phyloP scores from a whole-genome alignment of 2,329 filamentous ascomycete species.

The Exophiala sp. region DNA sequence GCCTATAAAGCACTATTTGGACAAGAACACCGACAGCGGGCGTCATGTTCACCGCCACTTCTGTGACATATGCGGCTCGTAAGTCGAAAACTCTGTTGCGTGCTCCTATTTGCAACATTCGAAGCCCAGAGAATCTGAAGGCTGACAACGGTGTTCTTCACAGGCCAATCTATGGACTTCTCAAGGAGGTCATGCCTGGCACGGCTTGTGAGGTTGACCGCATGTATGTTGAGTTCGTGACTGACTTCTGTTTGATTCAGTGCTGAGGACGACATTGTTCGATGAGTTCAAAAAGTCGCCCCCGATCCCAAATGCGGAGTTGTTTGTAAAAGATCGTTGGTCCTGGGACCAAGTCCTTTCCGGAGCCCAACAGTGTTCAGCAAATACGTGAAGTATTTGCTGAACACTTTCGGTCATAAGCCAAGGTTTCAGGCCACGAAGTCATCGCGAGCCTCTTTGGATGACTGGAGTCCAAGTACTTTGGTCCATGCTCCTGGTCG shows the following conservation, averaged over 20 bases:
- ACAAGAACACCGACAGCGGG: conserved; percentile 2
- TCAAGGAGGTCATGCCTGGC: conserved; percentile 1
- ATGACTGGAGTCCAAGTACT: too few relatives aligned
- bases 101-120: too few relatives aligned
- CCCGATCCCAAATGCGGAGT: background rate
- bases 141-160: background rate
- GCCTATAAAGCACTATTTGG: background rate
- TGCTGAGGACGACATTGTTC: conserved; percentile 1
- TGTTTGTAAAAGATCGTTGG: conserved; percentile 1
- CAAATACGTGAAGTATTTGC: too few relatives aligned
- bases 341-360: background rate
- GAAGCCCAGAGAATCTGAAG: too few relatives aligned
- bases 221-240: background rate
- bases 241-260: background rate
- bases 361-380: background rate
- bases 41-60: conserved; percentile 2
- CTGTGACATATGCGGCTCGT: conserved; percentile 1
- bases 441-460: too few relatives aligned
- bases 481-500: too few relatives aligned
- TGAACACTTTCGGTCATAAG: too few relatives aligned
- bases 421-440: too few relatives aligned
- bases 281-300: conserved; percentile 1
- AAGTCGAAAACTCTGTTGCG: background rate
- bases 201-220: background rate
- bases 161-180: background rate